These are phyloP conservation scores for Lentinula detonsa DNA, from an alignment of 768 basidiomycete species.

Conservation along the genomic window DNA sequence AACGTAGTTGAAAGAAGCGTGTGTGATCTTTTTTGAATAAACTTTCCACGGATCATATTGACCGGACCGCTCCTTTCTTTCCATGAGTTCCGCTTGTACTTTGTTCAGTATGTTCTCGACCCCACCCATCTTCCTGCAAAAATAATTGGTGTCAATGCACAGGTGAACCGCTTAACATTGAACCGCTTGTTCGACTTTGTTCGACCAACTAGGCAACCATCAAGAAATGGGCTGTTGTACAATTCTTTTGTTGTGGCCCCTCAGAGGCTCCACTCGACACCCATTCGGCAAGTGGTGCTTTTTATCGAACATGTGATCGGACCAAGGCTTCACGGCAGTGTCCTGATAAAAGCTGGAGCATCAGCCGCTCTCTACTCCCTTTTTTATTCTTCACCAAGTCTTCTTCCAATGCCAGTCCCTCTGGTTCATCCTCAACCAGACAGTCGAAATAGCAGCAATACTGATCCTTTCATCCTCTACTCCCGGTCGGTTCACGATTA, in stretches of 20 bases:
- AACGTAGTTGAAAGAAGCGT: neutral
- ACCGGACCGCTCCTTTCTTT: neutral
- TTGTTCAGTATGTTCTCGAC: neutral
- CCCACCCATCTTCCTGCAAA: neutral
- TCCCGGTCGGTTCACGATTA: conserved; percentile 63
- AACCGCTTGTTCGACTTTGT: neutral
- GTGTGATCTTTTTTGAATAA: neutral
- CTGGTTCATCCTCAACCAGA: conserved; percentile 12
- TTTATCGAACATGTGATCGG: conserved; percentile 5
- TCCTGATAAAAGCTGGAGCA: conserved; percentile 1
- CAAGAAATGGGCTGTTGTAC: neutral
- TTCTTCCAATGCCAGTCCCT: conserved; percentile 8
- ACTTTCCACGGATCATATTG: neutral
- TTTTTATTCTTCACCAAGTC: neutral
- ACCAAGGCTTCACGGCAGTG: neutral
- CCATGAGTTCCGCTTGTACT: neutral
- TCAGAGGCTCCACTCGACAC: conserved; percentile 2
- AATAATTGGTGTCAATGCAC: neutral
- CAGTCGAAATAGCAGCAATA: conserved; percentile 20
- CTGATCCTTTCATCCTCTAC: conserved; percentile 45
- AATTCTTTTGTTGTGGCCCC: neutral
- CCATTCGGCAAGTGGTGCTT: conserved; percentile 3
- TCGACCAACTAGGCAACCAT: neutral
- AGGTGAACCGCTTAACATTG: neutral
- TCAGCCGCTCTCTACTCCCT: neutral